phyloP scores from a whole-genome alignment of 1,139 yeast species.

The Yamadazyma dushanensis region DNA sequence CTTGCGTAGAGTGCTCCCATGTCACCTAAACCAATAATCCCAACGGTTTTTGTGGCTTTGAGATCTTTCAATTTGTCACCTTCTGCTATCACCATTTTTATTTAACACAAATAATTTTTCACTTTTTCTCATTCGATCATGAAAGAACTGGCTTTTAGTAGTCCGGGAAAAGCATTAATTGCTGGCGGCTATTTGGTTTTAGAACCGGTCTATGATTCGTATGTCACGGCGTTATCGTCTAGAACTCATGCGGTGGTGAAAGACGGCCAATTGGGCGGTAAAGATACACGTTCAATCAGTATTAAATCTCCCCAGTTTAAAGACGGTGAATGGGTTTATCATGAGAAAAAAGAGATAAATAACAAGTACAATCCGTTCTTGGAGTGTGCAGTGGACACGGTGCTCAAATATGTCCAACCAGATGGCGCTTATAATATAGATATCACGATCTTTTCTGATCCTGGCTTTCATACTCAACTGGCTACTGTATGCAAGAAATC shows the following conservation, averaged over 20 bases:
- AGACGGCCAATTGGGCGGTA: slow-evolving; percentile 8
- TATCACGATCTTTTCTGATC: slow-evolving; percentile 76
- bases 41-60: slow-evolving; percentile 53
- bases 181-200: slow-evolving; percentile 95
- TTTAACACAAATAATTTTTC: neutral
- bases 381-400: slow-evolving; percentile 58
- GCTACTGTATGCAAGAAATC: slow-evolving; percentile 35
- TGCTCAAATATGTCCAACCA: slow-evolving; percentile 52
- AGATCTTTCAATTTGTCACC: slow-evolving; percentile 15
- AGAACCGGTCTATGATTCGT: slow-evolving; percentile 71
- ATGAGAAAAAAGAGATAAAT: slow-evolving; percentile 25
- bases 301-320: slow-evolving; percentile 73
- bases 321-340: slow-evolving; percentile 69
- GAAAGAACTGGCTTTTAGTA: slow-evolving; percentile 61
- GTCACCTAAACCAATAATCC: slow-evolving; percentile 95
- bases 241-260: slow-evolving; percentile 81
- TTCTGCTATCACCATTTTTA: slow-evolving; percentile 9
- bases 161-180: slow-evolving; percentile 92
- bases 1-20: slow-evolving; percentile 91
- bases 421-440: slow-evolving; percentile 29
- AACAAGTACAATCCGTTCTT: slow-evolving; percentile 69
- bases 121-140: neutral
- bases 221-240: slow-evolving; percentile 85
- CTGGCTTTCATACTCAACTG: slow-evolving; percentile 84
- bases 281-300: slow-evolving; percentile 8